phyloP scores from a whole-genome alignment of 306 rosid genomes.

The Oxytropis ochrocephala region DNA sequence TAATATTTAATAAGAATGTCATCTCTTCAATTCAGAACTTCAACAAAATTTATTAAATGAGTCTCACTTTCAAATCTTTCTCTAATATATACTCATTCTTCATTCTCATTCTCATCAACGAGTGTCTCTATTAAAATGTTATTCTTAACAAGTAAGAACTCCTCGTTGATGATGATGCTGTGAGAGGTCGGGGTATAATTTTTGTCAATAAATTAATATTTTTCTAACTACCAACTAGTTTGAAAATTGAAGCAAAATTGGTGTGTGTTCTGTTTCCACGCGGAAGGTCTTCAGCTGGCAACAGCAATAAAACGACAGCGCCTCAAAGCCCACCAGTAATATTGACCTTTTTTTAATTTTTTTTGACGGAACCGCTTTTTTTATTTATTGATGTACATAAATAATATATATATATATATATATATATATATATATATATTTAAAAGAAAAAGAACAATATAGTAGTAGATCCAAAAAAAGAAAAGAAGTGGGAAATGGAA shows the following conservation, averaged over 20 bases:
- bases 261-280: background rate
- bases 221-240: background rate
- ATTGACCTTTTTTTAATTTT: too few species aligned
- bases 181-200: background rate
- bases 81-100: too few species aligned
- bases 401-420: background rate
- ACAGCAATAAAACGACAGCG: conserved; percentile 17
- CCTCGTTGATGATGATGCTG: too few species aligned
- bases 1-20: too few species aligned
- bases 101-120: too few species aligned
- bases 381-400: conserved; percentile 9
- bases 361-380: too few species aligned
- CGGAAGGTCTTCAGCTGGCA: background rate
- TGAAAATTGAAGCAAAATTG: background rate
- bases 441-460: background rate
- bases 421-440: background rate
- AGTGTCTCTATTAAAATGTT: too few species aligned
- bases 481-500: background rate
- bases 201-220: background rate
- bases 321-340: background rate
- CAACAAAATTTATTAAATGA: too few species aligned
- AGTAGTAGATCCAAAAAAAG: too few species aligned
- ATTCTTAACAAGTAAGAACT: too few species aligned
- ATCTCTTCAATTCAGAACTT: too few species aligned
- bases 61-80: too few species aligned